Evolutionary conservation across 2,329 filamentous ascomycete species (phyloP).

Genomic region (Xylariaceae sp.): DNA sequence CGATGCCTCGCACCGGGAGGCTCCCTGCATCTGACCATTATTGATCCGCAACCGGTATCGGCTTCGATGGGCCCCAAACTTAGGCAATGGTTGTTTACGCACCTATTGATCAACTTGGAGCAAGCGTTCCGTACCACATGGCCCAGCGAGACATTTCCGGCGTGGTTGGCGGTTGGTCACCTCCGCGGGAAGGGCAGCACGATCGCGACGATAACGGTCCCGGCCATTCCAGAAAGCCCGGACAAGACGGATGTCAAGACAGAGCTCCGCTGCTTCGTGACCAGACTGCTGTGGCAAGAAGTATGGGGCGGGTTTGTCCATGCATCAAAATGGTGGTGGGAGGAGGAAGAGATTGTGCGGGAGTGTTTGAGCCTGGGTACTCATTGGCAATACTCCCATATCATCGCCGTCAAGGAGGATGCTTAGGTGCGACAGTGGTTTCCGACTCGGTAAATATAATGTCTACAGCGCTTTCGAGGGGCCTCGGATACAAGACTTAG

Average conservation of each 20-base stretch:
- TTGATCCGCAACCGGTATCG: constrained; percentile 56
- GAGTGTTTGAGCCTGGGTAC: constrained; percentile 52
- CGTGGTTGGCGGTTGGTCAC: constrained; percentile 52
- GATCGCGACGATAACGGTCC: constrained; percentile 44
- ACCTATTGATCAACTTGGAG: constrained; percentile 56
- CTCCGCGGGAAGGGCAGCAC: constrained; percentile 45
- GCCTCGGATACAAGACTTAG: no score
- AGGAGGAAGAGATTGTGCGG: constrained; percentile 47
- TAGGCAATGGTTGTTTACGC: constrained; percentile 55
- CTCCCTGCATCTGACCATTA: constrained; percentile 52
- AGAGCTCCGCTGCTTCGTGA: constrained; percentile 48
- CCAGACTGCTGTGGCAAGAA: constrained; percentile 55
- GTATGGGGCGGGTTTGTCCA: constrained; percentile 52
- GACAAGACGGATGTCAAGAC: constrained; percentile 29
- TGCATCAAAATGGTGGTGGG: constrained; percentile 56
- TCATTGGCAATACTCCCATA: constrained; percentile 53
- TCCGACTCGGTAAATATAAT: no score
- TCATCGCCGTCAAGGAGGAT: constrained; percentile 48
- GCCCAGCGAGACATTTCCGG: constrained; percentile 52
- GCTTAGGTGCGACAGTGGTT: constrained; percentile 4
- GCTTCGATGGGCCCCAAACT: constrained; percentile 52
- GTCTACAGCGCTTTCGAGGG: neutral
- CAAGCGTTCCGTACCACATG: constrained; percentile 53
- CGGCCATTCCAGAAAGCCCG: constrained; percentile 34
- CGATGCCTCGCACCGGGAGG: constrained; percentile 51